Evolutionary conservation across 371 early-diverging fungal genomes (phyloP), one percentile per base, ranked within the genome.

Genomic region (Mortierella polycephala): DNA sequence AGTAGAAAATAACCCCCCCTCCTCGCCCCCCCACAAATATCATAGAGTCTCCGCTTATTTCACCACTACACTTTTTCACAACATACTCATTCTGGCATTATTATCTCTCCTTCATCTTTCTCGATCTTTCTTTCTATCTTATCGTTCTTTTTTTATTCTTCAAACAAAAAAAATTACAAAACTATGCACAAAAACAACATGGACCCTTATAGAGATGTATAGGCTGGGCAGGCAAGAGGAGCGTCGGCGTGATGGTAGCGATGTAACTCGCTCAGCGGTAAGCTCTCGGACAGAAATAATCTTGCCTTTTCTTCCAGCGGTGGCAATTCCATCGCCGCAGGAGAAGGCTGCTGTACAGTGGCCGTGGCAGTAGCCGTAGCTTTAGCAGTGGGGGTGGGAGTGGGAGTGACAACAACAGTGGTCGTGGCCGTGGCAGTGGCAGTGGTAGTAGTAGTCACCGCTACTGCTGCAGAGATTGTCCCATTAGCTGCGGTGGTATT

Each of bases 231-330:
- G 30, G 30, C 30, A 30, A 30, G 30, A 4, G 30, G 30, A 30
- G 30, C 2, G 30, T 30, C 30, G 30, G 30, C 30, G 30, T 30
- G 30, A 4, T 30, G 30, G 30, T 2, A 30, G 30, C 30, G 30
- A 30, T 30, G 30, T 30, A 30, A 30, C 30, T 30, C 30, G 30
- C 30, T 30, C 30, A 30, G 4, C 30, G 30, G 30, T 30, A 30
- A 30, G 30, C 30, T 30, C 30, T 30, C 30, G 30, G 30, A 30
- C 30, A 30, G 30, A 30, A 30, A 30, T 30, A 39, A n/a, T 37
- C 37, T 60, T 1, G 61, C 49, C 40, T 64, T 71, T 20, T 64
- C 60, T 10, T 59, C 56, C 30, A 63, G 2, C 39, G 65, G 52
- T 16, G 63, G 70, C 16, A 64, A 9, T 20, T 45, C 30, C 30